These are phyloP conservation scores for Voacanga thouarsii DNA, from an alignment of 257 asterid genomes.

Conservation along the genomic window DNA sequence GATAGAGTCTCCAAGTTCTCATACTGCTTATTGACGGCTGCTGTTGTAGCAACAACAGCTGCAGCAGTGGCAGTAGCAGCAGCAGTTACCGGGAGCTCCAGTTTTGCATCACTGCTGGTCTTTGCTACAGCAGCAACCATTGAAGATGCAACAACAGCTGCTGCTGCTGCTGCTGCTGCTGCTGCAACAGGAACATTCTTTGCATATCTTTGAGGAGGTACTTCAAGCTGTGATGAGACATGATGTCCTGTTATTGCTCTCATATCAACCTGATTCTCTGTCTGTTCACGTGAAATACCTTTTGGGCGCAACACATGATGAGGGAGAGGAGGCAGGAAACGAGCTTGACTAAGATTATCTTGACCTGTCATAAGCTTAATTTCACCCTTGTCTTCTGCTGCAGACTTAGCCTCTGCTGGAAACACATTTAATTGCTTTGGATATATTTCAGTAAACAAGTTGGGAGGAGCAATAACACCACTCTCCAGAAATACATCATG, in stretches of 20 bases:
- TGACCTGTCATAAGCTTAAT: conserved; percentile 29
- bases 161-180: conserved; percentile 79
- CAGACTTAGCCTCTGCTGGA: conserved; percentile 37
- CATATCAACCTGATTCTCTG: conserved; percentile 37
- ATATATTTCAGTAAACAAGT: conserved; percentile 73
- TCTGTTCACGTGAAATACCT: conserved; percentile 34
- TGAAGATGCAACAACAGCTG: conserved; percentile 93
- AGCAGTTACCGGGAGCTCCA: conserved; percentile 85
- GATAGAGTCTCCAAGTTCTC: conserved; percentile 50
- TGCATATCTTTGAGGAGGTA: conserved; percentile 32
- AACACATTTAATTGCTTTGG: conserved; percentile 44
- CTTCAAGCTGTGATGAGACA: conserved; percentile 41
- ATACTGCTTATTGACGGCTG: conserved; percentile 70
- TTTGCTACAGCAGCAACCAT: conserved; percentile 85
- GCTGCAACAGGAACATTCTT: conserved; percentile 79
- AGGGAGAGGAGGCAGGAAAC: conserved; percentile 79
- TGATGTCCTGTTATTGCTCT: conserved; percentile 35
- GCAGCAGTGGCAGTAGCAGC: conserved; percentile 96
- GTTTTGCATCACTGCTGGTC: conserved; percentile 44
- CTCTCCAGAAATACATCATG: conserved; percentile 91
- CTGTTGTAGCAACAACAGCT: conserved; percentile 84
- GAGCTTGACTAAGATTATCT: conserved; percentile 35
- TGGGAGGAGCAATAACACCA: conserved; percentile 94
- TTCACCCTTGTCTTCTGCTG: conserved; percentile 33
- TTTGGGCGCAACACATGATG: conserved; percentile 42